Evolutionary conservation across 2,329 filamentous ascomycete species (phyloP), one percentile per base, ranked within the genome.

Genomic region (Trichoderma citrinoviride): DNA sequence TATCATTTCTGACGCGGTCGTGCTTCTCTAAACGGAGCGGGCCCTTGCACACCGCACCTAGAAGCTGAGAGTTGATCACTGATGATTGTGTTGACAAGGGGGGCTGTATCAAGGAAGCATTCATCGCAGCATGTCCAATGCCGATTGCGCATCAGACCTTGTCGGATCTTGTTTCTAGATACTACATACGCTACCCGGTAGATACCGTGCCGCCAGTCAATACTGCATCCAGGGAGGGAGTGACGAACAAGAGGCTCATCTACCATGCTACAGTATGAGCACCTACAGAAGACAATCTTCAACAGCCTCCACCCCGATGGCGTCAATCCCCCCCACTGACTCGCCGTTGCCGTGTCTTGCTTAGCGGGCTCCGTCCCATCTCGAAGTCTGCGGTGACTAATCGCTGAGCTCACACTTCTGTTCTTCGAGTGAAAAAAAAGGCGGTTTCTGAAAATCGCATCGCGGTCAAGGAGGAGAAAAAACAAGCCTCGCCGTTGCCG

Each of bases 341-440:
- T 62, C 49, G 60, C 60, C 27, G 40, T 41, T 49, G 41, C 55
- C 23, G 52, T 27, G n/a, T 27, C 49, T 62, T 50, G 54, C 43
- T 52, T 43, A 49, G 43, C 55, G 41, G 58, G 50, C 27, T 64
- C 33, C 12, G 33, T 58, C 54, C 19, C 61, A 58, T 52, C 54
- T 64, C 52, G 54, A 57, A 37, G 53, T 64, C 49, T 64, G 54
- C 58, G 44, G 64, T 66, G 64, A 66, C 58, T 66, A 66, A 66
- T 62, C 64, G 33, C n/a, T 23, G 27, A 44, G 41, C 33, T 62
- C 40, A 33, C 49, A 54, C 49, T n/a, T n/a, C n/a, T n/a, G 46
- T 54, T 27, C 49, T 54, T 54, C 40, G 49, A 62, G 60, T 44
- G 46, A 54, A 53, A 19, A 17, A 53, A 19, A 17, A 41, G 33